phyloP scores from a whole-genome alignment of 495 filamentous ascomycete genomes.

The Hypoxylon rickii region DNA sequence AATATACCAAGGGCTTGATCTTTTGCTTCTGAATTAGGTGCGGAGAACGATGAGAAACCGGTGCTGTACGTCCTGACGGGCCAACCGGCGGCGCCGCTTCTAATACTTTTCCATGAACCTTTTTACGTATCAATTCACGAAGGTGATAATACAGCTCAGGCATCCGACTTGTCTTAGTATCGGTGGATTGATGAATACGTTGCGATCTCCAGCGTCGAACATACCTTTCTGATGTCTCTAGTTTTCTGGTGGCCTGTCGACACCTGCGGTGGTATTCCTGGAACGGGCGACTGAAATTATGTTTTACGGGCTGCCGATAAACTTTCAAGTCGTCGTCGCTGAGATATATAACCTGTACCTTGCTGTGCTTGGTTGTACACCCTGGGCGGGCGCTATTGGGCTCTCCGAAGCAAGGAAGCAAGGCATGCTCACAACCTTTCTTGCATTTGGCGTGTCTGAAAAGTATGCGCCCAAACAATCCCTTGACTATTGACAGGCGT shows the following conservation, averaged over 20 bases:
- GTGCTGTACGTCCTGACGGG: not conserved
- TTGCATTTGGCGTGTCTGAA: constrained; percentile 2
- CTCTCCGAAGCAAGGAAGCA: constrained; percentile 28
- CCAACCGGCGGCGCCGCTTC: constrained; percentile 16
- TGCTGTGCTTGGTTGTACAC: constrained; percentile 16
- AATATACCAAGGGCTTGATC: too few relatives aligned
- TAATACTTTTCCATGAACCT: constrained; percentile 7
- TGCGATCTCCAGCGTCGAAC: not conserved
- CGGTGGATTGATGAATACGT: not conserved
- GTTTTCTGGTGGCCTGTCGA: not conserved
- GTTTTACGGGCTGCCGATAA: constrained; percentile 9
- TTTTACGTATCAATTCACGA: constrained; percentile 14
- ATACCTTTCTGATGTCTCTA: not conserved
- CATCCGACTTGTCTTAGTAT: constrained; percentile 18
- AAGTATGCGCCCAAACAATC: constrained; percentile 20
- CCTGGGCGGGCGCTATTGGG: constrained; percentile 17
- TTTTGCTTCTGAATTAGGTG: not conserved
- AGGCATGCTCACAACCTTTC: constrained; percentile 31
- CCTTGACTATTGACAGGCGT: constrained; percentile 14
- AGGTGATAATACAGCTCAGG: constrained; percentile 26
- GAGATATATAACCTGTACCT: constrained; percentile 6
- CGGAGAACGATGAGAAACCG: not conserved
- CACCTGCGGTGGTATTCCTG: not conserved
- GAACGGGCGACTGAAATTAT: constrained; percentile 3
- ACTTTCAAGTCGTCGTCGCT: constrained; percentile 29